These are phyloP conservation scores for Fusarium sp. DNA, from an alignment of 2,329 filamentous ascomycete genomes.

Conservation along the genomic window DNA sequence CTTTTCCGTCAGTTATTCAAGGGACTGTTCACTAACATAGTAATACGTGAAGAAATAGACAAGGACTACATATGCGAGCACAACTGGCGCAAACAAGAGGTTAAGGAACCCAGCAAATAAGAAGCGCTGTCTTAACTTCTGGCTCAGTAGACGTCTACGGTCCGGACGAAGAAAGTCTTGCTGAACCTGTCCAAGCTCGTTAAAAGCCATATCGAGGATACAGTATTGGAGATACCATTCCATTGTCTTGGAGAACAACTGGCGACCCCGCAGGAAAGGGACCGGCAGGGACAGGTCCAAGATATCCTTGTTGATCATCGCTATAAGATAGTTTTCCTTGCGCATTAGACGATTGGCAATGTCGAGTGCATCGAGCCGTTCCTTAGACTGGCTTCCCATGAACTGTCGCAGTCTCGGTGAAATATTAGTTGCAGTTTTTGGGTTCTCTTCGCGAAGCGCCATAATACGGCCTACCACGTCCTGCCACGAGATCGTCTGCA, in stretches of 20 bases:
- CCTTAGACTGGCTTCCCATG: constrained; percentile 87
- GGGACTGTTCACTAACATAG: constrained; percentile 68
- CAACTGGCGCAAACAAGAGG: constrained; percentile 85
- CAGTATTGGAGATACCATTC: constrained; percentile 93
- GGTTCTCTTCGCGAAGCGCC: constrained; percentile 84
- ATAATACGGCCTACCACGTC: constrained; percentile 88
- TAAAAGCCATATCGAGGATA: constrained; percentile 94
- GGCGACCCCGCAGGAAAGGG: constrained; percentile 81
- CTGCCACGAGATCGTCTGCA: constrained; percentile 95
- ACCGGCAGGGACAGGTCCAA: constrained; percentile 87
- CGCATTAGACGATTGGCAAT: constrained; percentile 98
- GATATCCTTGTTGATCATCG: constrained; percentile 96
- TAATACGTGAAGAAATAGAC: constrained; percentile 97
- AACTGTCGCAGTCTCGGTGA: constrained; percentile 64
- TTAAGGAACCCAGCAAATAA: constrained; percentile 87
- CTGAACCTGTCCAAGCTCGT: constrained; percentile 86
- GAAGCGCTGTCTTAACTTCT: constrained; percentile 81
- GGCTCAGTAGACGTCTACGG: constrained; percentile 81
- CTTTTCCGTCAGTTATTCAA: too few species aligned
- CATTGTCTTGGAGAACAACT: constrained; percentile 88
- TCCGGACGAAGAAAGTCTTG: constrained; percentile 87
- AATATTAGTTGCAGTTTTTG: constrained; percentile 75
- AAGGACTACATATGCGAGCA: constrained; percentile 86
- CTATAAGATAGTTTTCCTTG: constrained; percentile 96
- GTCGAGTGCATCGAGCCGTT: constrained; percentile 94